Evolutionary conservation across 768 basidiomycete genomes (phyloP).

Genomic region (Mrakia gelida): DNA sequence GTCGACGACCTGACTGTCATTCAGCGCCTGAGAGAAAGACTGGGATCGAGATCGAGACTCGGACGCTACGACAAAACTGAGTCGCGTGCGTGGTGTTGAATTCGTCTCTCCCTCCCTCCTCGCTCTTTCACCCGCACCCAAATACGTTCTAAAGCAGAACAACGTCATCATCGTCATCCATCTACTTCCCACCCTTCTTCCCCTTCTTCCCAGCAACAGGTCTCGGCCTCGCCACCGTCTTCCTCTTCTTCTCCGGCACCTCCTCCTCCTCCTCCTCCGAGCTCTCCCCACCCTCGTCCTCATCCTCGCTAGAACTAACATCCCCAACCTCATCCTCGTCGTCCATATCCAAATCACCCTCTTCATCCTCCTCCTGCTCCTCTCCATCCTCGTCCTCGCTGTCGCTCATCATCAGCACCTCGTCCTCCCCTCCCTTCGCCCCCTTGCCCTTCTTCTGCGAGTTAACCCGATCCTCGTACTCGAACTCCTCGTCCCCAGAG

Average conservation of each 20-base stretch:
- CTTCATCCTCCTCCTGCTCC: conserved; percentile 24
- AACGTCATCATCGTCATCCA: neutral
- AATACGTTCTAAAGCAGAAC: neutral
- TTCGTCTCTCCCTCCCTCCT: no score
- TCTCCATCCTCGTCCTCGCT: neutral
- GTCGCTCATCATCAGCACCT: neutral
- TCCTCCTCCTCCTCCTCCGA: neutral
- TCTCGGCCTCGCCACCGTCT: conserved; percentile 3
- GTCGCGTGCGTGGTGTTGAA: no score
- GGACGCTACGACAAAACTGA: no score
- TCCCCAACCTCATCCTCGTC: conserved; percentile 25
- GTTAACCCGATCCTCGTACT: conserved; percentile 30
- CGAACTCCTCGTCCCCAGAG: conserved; percentile 32
- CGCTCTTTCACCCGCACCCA: neutral
- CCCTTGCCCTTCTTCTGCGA: neutral
- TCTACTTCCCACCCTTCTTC: conserved; percentile 6
- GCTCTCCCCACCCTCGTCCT: conserved; percentile 4
- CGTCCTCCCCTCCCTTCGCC: neutral
- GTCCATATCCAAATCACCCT: conserved; percentile 14
- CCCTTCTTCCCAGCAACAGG: neutral
- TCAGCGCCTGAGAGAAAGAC: no score
- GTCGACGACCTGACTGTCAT: no score
- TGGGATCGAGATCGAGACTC: no score
- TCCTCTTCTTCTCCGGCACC: conserved; percentile 10
- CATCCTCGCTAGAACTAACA: conserved; percentile 22